Evolutionary conservation across 2,329 filamentous ascomycete species (phyloP).

Genomic region (Hypoxylon sp.): DNA sequence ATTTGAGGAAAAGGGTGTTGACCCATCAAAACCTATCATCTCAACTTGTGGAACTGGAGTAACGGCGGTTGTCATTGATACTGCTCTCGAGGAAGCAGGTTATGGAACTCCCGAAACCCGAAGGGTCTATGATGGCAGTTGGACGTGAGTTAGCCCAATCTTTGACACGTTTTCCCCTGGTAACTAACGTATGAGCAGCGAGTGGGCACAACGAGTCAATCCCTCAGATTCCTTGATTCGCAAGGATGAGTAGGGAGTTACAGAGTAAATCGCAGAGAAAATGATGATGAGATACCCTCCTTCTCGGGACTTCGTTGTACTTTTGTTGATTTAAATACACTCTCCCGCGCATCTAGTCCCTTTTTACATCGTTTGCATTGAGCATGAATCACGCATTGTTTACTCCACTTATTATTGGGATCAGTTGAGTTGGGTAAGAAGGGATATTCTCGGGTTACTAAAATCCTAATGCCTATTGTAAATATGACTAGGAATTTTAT

Average conservation of each 20-base stretch:
- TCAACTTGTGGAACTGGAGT: conserved; percentile 94
- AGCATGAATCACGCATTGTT: conserved; percentile 32
- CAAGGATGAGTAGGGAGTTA: conserved; percentile 59
- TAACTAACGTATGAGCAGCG: conserved; percentile 61
- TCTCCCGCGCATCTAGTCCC: conserved; percentile 11
- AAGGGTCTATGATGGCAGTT: conserved; percentile 94
- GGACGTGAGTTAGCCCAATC: conserved; percentile 80
- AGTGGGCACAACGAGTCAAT: conserved; percentile 77
- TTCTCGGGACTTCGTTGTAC: conserved; percentile 40
- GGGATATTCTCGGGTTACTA: conserved; percentile 18
- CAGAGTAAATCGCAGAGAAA: conserved; percentile 23
- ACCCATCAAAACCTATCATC: conserved; percentile 85
- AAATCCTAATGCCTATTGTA: conserved; percentile 40
- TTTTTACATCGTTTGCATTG: conserved; percentile 28
- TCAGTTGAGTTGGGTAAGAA: conserved; percentile 22
- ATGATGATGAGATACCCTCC: conserved; percentile 50
- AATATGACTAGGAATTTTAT: conserved; percentile 35
- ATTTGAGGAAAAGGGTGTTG: conserved; percentile 84
- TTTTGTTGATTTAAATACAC: conserved; percentile 29
- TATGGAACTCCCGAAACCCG: conserved; percentile 77
- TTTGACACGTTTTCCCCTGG: neutral
- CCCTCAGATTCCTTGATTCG: conserved; percentile 74
- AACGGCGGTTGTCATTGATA: conserved; percentile 91
- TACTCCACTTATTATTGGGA: conserved; percentile 34
- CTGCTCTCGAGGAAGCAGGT: conserved; percentile 84